Conservation (phyloP, 345 rosid species). For the Geranium rotundifolium region DNA sequence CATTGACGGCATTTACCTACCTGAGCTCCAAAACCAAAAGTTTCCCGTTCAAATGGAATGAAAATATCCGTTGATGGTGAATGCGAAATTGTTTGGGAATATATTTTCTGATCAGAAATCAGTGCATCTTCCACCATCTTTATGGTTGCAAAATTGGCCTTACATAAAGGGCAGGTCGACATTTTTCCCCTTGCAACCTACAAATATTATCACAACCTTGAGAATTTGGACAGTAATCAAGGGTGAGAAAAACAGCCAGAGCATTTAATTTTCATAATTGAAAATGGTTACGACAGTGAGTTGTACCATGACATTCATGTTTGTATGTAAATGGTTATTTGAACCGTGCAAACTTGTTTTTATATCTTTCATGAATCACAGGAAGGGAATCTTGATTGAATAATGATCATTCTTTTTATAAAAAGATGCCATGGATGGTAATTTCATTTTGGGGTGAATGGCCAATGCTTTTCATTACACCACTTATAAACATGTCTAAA, state of each 20-base stretch:
- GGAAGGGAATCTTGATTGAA: background rate
- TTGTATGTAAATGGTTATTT: background rate
- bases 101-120: slow-evolving; percentile 78
- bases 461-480: no score
- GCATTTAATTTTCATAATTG: background rate
- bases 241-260: background rate
- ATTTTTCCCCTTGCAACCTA: slow-evolving; percentile 50
- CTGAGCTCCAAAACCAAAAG: slow-evolving; percentile 28
- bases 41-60: slow-evolving; percentile 32
- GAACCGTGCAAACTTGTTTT: background rate
- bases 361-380: background rate
- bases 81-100: slow-evolving; percentile 73
- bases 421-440: no score
- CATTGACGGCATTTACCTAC: slow-evolving; percentile 21
- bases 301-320: background rate
- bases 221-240: background rate
- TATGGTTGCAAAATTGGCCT: slow-evolving; percentile 54
- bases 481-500: no score
- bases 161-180: slow-evolving; percentile 83
- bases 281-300: background rate
- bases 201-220: slow-evolving; percentile 2
- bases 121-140: slow-evolving; percentile 66
- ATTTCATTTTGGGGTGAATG: no score
- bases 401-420: background rate
- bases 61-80: slow-evolving; percentile 29